Evolutionary conservation across 2,329 filamentous ascomycete genomes (phyloP), one percentile per base, ranked within the genome.

Genomic region (Chrysosporium queenslandicum): DNA sequence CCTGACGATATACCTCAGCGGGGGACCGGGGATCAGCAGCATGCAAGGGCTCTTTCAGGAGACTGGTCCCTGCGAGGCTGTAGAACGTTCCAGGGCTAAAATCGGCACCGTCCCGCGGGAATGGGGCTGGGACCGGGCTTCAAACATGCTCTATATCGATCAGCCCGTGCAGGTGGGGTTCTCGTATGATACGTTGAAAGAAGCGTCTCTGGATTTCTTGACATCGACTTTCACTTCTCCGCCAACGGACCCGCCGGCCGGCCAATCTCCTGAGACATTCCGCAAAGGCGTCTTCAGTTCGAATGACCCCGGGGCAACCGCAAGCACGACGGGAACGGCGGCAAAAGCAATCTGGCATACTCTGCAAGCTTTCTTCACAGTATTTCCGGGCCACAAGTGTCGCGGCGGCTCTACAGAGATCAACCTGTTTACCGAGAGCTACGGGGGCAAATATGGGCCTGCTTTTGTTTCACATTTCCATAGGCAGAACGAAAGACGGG

Each of bases 101-200:
- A 66, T 53, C 9, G 42, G 51, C 30, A 66, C 69, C 0, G 57
- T 59, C 14, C 58, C 65, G 29, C 79, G 80, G 57, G 73, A 75
- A 1, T 76, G 74, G 61, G 74, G 76, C 2, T 81, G 77, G 76
- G 77, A 76, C 52, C 73, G 75, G 55, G 70, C 73, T 4, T 77
- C 76, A 56, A 85, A 85, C 58, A 78, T 83, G 73, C 76, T 87
- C 14, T 86, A 83, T 64, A 79, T 87, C 58, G 83, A 87, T 59
- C 78, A 86, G 63, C 84, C 79, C 4, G 76, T 73, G 11, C 74
- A 77, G 40, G 74, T 78, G 3, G 80, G 80, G 0, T 57, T 57
- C 40, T 58, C 57, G 7, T 57, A 54, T 32, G 56, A 58, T 47
- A 51, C 40, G 4, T 16, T 57, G n/a, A 32, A 25, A 3, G 53